phyloP scores from a whole-genome alignment of 1,284 basidiomycete species.

The Cutaneotrichosporon cutaneum region DNA sequence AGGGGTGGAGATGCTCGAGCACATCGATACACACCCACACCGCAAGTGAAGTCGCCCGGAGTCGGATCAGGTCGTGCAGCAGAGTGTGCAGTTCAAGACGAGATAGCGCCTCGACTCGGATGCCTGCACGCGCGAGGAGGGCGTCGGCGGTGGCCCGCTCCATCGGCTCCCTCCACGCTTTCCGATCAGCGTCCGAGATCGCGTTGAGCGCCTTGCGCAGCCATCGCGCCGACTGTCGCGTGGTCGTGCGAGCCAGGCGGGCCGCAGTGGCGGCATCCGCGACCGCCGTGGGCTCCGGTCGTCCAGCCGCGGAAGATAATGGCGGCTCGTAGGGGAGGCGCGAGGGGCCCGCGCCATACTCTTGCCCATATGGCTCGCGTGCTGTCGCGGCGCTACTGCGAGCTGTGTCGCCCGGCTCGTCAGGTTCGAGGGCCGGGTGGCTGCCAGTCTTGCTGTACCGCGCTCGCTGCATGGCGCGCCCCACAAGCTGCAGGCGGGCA shows the following conservation, averaged over 20 bases:
- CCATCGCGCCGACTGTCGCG: constrained; percentile 3
- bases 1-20: constrained; percentile 11
- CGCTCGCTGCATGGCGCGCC: neutral
- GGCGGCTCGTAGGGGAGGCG: constrained; percentile 35
- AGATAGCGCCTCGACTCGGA: constrained; percentile 19
- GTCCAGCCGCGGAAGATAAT: neutral
- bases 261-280: neutral
- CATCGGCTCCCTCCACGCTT: neutral
- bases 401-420: no score
- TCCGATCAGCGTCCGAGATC: neutral
- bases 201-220: constrained; percentile 1
- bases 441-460: constrained; percentile 6
- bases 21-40: neutral
- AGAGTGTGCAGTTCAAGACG: constrained; percentile 32
- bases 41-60: neutral
- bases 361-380: constrained; percentile 33
- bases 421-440: neutral
- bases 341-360: constrained; percentile 44
- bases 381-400: no score
- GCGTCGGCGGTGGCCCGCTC: neutral
- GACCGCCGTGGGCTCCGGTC: neutral
- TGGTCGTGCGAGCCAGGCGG: neutral
- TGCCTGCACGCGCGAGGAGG: neutral
- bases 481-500: neutral
- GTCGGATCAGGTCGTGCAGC: constrained; percentile 35